Base-by-base conservation (phyloP, 139 green algal genomes). In the Diplosphaera chodatii region DNA sequence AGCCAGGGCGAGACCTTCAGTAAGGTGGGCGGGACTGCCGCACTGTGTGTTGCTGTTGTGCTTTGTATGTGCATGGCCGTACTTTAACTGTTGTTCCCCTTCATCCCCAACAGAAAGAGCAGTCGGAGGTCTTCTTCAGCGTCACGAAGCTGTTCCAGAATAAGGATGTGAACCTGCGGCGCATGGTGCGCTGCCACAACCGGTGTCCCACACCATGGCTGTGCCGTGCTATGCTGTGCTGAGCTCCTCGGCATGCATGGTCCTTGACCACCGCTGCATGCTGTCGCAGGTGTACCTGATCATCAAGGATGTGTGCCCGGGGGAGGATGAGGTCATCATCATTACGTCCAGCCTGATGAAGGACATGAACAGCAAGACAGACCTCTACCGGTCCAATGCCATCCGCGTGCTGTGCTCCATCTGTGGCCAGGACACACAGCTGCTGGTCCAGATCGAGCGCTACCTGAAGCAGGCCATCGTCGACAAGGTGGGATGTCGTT, bases 401-500 rank as follows among this genome's bases (percentile, higher is more conserved):
- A 97, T 99, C 69, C 88, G 95, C 28, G 95, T 99, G 74, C 89
- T 99, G 23, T 97, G 93, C 81, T 88, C 88, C 64, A 99, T 99
- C 78, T 59, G 48, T 25, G 48, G 48, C 48, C 92, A 92, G 40
- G 93, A 98, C 82, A 74, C 74, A n/a, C 78, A 86, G 78, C 82
- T 99, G 80, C 90, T 99, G 63, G 84, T 82, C 33, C 90, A 96
- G 69, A 92, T 96, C 33, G 90, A 96, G 74, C 79, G 90, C 28
- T 97, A 97, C 74, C 83, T 99, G 22, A 99, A 98, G 86, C 95
- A 99, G 81, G 95, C 94, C 0, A 86, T 99, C 25, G 95, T 99
- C 67, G 95, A 99, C 83, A 97, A 98, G 48, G 48, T 59, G n/a
- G n/a, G n/a, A n/a, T n/a, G n/a, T n/a, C n/a, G n/a, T n/a, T n/a